Percentiles rank a stretch among this genome's conserved stretches.
Evolutionary conservation across 2,329 filamentous ascomycete species (phyloP).

Genomic region (Neofusicoccum laricinum): DNA sequence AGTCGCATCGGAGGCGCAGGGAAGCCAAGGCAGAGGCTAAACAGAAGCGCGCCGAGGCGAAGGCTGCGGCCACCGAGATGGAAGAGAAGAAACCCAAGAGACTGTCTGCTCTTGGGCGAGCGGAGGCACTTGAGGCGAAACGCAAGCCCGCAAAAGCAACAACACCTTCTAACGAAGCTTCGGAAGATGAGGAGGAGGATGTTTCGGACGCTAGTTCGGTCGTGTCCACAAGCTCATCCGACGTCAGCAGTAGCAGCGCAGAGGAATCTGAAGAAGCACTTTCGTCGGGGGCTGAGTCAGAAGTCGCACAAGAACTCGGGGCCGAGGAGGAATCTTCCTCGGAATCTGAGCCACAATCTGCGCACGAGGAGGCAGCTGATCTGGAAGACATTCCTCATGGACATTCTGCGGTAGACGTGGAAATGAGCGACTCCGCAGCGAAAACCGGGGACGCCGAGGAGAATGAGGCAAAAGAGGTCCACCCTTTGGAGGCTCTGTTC

Average conservation of each 20-base stretch:
- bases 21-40: slow-evolving; percentile 15
- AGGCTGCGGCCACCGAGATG: not conserved
- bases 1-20: slow-evolving; percentile 15
- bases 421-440: slow-evolving; percentile 11
- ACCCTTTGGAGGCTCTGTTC: slow-evolving; percentile 90
- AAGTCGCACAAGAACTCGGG: slow-evolving; percentile 18
- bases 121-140: slow-evolving; percentile 4
- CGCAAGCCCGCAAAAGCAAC: not conserved
- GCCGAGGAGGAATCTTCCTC: slow-evolving; percentile 20
- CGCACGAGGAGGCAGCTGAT: slow-evolving; percentile 17
- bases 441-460: not conserved
- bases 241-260: slow-evolving; percentile 22
- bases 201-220: slow-evolving; percentile 26
- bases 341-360: slow-evolving; percentile 19
- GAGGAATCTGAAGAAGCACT: slow-evolving; percentile 6
- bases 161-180: not conserved
- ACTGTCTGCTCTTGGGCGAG: not conserved
- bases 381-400: slow-evolving; percentile 17
- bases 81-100: slow-evolving; percentile 19
- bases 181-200: not conserved
- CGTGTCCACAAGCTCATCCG: slow-evolving; percentile 34
- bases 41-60: slow-evolving; percentile 1
- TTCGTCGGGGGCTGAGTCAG: slow-evolving; percentile 23
- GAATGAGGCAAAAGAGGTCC: slow-evolving; percentile 50
- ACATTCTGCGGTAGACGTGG: slow-evolving; percentile 1